Conservation (phyloP, 2,329 filamentous ascomycete genomes). For the Monosporascus sp. region DNA sequence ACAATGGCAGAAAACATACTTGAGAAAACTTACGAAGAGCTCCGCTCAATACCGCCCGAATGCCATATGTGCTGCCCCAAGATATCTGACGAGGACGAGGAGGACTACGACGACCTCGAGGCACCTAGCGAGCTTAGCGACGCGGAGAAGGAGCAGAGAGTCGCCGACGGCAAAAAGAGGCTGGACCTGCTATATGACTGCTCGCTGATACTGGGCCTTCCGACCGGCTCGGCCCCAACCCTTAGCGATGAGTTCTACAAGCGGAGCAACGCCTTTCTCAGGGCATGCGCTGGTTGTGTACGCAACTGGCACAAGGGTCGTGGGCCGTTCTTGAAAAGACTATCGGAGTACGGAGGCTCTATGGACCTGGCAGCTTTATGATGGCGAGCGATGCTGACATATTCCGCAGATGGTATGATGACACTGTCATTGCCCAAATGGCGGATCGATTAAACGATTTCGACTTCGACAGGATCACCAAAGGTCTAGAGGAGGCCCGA, state of each 20-base stretch:
- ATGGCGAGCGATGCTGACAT: constrained; percentile 3
- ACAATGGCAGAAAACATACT: not conserved
- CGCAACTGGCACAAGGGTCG: constrained; percentile 69
- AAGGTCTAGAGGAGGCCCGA: constrained; percentile 53
- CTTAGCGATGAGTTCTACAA: constrained; percentile 55
- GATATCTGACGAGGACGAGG: constrained; percentile 54
- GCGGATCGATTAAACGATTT: constrained; percentile 51
- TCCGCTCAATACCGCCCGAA: constrained; percentile 33
- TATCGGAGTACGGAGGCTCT: constrained; percentile 48
- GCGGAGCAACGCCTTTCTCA: constrained; percentile 54
- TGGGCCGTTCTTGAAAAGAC: constrained; percentile 54
- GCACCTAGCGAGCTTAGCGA: constrained; percentile 41
- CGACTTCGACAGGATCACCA: constrained; percentile 57
- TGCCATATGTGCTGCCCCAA: constrained; percentile 66
- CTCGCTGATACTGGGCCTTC: constrained; percentile 64
- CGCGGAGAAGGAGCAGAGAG: constrained; percentile 46
- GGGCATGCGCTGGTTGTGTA: constrained; percentile 64
- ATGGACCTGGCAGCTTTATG: not conserved
- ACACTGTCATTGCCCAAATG: constrained; percentile 47
- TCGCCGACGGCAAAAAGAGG: constrained; percentile 50
- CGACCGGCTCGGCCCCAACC: constrained; percentile 52
- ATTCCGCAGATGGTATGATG: constrained; percentile 30
- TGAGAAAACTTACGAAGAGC: not conserved
- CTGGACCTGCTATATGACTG: constrained; percentile 61
- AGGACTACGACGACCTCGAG: constrained; percentile 56